These are phyloP conservation scores for Leccinum sublutescens DNA, from an alignment of 768 basidiomycete genomes.

Conservation along the genomic window DNA sequence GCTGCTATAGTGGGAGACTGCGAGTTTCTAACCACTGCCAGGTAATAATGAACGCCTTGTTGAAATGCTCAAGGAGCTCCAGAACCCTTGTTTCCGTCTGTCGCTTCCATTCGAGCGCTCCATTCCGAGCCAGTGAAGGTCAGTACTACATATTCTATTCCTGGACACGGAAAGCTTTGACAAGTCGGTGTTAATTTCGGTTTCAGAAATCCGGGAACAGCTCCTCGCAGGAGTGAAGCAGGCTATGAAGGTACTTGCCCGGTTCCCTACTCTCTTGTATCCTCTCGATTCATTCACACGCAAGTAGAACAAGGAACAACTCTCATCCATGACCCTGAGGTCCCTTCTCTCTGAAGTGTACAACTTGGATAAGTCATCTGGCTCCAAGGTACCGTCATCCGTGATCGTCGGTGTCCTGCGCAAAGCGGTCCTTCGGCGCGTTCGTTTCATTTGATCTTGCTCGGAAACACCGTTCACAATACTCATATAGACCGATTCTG, in stretches of 20 bases:
- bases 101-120: slow-evolving; percentile 13
- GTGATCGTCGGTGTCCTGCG: slow-evolving; percentile 52
- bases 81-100: slow-evolving; percentile 2
- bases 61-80: slow-evolving; percentile 12
- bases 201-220: slow-evolving; percentile 50
- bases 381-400: slow-evolving; percentile 45
- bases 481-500: slow-evolving; percentile 53
- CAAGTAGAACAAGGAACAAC: slow-evolving; percentile 52
- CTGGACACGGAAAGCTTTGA: background rate
- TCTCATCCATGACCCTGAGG: slow-evolving; percentile 58
- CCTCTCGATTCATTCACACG: slow-evolving; percentile 1
- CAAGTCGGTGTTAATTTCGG: background rate
- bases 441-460: slow-evolving; percentile 35
- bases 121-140: slow-evolving; percentile 23
- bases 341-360: slow-evolving; percentile 70
- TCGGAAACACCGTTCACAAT: slow-evolving; percentile 5
- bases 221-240: slow-evolving; percentile 55
- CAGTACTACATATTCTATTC: background rate
- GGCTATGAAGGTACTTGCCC: slow-evolving; percentile 63
- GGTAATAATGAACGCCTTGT: slow-evolving; percentile 16
- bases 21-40: background rate
- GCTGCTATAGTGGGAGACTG: background rate
- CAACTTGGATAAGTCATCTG: slow-evolving; percentile 56
- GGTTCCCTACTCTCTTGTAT: background rate
- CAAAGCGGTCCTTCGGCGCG: slow-evolving; percentile 57